Evolutionary conservation across 441 rosid genomes (phyloP).

Genomic region (Syzygium malaccense): DNA sequence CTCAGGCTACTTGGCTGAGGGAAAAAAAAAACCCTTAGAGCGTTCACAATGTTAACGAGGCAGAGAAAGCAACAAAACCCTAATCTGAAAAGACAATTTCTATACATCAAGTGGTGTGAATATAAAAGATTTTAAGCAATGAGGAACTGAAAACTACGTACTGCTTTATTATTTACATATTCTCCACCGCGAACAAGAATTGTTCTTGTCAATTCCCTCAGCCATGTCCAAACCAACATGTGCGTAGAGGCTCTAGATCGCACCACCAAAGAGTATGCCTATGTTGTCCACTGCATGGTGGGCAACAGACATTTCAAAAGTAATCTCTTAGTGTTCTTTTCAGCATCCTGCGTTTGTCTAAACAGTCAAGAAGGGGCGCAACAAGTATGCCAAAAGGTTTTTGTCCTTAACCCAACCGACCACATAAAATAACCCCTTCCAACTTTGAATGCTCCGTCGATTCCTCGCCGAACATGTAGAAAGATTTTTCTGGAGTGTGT

Average conservation of each 20-base stretch:
- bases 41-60: neutral
- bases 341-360: neutral
- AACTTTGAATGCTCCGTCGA: neutral
- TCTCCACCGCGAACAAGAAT: neutral
- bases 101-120: neutral
- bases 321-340: neutral
- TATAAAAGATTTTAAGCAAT: neutral
- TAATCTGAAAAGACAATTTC: neutral
- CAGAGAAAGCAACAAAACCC: neutral
- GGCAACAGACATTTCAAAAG: neutral
- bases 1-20: neutral
- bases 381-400: neutral
- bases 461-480: conserved; percentile 4
- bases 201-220: neutral
- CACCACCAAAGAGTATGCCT: neutral
- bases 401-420: neutral
- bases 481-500: neutral
- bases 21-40: neutral
- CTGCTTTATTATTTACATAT: neutral
- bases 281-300: neutral
- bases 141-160: neutral
- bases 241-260: neutral
- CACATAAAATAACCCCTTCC: neutral
- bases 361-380: neutral
- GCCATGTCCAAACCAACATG: neutral